phyloP scores from a whole-genome alignment of 768 basidiomycete species.

The Termitomyces sp. region DNA sequence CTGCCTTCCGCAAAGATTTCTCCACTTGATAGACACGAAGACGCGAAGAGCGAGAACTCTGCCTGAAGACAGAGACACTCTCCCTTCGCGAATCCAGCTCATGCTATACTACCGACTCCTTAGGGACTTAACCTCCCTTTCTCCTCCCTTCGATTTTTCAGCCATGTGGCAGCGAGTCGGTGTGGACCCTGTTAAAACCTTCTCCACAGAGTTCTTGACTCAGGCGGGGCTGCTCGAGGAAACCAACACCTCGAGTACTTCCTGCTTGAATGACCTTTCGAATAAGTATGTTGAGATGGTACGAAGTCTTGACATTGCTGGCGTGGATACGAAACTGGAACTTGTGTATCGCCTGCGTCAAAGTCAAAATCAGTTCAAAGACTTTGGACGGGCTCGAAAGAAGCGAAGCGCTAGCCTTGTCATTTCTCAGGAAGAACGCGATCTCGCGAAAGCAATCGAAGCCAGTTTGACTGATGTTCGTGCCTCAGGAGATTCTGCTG shows the following conservation, averaged over 20 bases:
- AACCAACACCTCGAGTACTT: constrained; percentile 12
- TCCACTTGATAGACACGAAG: constrained; percentile 64
- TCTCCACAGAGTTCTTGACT: constrained; percentile 47
- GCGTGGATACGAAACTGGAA: constrained; percentile 36
- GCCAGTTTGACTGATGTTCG: constrained; percentile 31
- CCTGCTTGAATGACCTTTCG: constrained; percentile 34
- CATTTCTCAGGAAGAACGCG: constrained; percentile 29
- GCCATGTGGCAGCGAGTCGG: constrained; percentile 43
- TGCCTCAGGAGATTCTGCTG: background rate
- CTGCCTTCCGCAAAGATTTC: constrained; percentile 7
- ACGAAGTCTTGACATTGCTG: constrained; percentile 19
- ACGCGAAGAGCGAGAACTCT: constrained; percentile 46
- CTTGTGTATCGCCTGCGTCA: constrained; percentile 42
- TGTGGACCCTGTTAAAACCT: constrained; percentile 33
- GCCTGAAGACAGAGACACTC: constrained; percentile 53
- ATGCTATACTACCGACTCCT: constrained; percentile 76
- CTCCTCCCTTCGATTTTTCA: constrained; percentile 45
- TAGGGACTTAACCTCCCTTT: constrained; percentile 36
- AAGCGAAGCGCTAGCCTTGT: background rate
- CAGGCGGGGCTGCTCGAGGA: constrained; percentile 29
- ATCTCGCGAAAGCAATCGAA: constrained; percentile 40
- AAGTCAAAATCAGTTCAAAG: constrained; percentile 12
- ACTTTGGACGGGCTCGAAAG: background rate
- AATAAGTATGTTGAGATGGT: constrained; percentile 24
- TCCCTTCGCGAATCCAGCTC: constrained; percentile 60